phyloP scores from a whole-genome alignment of 495 filamentous ascomycete genomes.

The Podospora pseudocomata region DNA sequence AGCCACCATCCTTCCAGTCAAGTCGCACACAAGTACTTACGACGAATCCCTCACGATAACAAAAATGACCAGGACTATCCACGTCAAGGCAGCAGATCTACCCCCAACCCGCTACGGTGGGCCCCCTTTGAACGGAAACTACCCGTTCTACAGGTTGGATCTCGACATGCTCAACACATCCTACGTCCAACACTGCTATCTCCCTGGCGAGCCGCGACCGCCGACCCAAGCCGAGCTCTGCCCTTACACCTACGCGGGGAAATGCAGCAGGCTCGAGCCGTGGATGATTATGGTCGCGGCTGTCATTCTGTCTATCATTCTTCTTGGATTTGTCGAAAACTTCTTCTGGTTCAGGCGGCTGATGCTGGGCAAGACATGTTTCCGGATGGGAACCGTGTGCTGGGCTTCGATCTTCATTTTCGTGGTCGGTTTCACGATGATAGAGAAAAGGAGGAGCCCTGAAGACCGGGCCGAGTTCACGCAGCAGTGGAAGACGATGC shows the following conservation, averaged over 20 bases:
- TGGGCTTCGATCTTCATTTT: constrained; percentile 46
- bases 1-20: constrained; percentile 27
- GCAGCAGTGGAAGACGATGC: constrained; percentile 44
- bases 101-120: background rate
- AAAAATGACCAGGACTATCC: background rate
- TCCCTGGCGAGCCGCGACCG: background rate
- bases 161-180: background rate
- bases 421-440: constrained; percentile 42
- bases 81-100: background rate
- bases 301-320: constrained; percentile 40
- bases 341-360: constrained; percentile 51
- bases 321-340: constrained; percentile 48
- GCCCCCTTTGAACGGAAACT: background rate
- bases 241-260: constrained; percentile 21
- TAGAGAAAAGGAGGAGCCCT: constrained; percentile 36
- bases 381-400: constrained; percentile 47
- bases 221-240: background rate
- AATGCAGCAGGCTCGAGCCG: constrained; percentile 30
- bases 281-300: constrained; percentile 39
- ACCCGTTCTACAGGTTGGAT: background rate
- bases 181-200: constrained; percentile 1
- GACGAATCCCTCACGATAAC: background rate
- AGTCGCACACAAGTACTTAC: constrained; percentile 10
- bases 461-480: constrained; percentile 41
- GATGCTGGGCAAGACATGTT: constrained; percentile 48